Percentiles rank a stretch among this genome's conserved stretches.
Conservation (phyloP, 768 basidiomycete species). For the Tylopilus felleus region DNA sequence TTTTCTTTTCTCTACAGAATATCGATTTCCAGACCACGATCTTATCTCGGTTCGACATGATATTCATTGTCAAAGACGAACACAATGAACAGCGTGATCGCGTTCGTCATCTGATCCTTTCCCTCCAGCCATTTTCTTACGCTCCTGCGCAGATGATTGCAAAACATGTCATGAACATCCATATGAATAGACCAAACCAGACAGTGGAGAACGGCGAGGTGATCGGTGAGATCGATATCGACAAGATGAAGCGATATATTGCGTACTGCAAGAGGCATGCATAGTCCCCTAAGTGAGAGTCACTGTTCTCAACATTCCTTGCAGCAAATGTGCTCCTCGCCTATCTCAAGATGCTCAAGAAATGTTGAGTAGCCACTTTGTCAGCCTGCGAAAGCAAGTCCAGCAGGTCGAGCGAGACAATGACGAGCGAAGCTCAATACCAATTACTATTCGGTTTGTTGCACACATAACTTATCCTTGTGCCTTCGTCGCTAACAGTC, state of each 20-base stretch:
- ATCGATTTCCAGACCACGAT: constrained; percentile 99
- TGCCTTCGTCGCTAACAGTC: constrained; percentile 1
- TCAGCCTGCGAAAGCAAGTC: constrained; percentile 87
- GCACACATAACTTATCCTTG: background rate
- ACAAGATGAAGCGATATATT: constrained; percentile 98
- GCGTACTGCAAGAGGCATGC: constrained; percentile 90
- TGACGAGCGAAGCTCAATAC: constrained; percentile 96
- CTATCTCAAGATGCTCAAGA: constrained; percentile 92
- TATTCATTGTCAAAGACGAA: constrained; percentile 98
- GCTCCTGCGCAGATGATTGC: constrained; percentile 72
- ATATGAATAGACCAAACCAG: constrained; percentile 87
- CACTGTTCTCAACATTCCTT: background rate
- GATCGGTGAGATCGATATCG: constrained; percentile 88
- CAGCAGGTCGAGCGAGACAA: constrained; percentile 96
- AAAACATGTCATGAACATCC: constrained; percentile 97
- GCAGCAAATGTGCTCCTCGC: constrained; percentile 93
- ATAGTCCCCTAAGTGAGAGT: background rate
- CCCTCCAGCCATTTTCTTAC: background rate
- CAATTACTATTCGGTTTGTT: constrained; percentile 91
- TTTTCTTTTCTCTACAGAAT: constrained; percentile 44
- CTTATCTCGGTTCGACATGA: constrained; percentile 98
- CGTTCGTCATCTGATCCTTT: constrained; percentile 41
- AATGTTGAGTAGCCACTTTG: constrained; percentile 95
- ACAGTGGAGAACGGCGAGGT: constrained; percentile 57
- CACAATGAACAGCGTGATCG: constrained; percentile 93